Conservation (phyloP, 371 early-diverging fungal species). For the Mucor saturninus region DNA sequence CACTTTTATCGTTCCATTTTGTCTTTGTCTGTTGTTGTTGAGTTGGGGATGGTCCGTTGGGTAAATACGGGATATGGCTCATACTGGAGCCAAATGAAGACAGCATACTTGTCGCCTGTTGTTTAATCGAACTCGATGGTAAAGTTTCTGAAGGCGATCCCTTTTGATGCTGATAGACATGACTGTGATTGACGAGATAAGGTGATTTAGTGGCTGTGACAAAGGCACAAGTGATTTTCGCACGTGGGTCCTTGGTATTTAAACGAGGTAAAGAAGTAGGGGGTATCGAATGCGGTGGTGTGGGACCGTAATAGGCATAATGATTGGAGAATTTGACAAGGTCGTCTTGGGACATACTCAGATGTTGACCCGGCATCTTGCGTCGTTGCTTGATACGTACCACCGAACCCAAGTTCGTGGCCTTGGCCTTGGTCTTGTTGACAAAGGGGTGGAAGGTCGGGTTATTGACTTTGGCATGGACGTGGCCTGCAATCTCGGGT, state of each 20-base stretch:
- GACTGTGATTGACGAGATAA: constrained; percentile 29
- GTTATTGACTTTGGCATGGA: constrained; percentile 49
- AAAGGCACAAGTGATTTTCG: constrained; percentile 45
- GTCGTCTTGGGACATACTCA: constrained; percentile 21
- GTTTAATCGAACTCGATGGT: constrained; percentile 26
- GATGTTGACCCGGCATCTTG: constrained; percentile 38
- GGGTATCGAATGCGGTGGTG: constrained; percentile 20
- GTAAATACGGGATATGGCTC: constrained; percentile 29
- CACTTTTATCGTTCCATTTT: constrained; percentile 33
- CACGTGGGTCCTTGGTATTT: constrained; percentile 21
- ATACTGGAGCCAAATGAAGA: constrained; percentile 39
- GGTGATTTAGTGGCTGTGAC: constrained; percentile 37
- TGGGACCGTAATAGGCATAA: constrained; percentile 21
- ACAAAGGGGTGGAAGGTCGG: constrained; percentile 27
- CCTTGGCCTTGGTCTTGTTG: constrained; percentile 8
- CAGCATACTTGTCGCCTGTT: constrained; percentile 47
- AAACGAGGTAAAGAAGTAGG: constrained; percentile 7
- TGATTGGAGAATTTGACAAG: background rate
- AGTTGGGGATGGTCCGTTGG: background rate
- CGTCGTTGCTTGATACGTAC: constrained; percentile 63
- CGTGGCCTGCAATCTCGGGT: constrained; percentile 68
- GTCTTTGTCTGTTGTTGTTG: constrained; percentile 25
- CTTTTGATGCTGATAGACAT: background rate
- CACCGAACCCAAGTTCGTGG: constrained; percentile 41
- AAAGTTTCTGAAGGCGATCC: constrained; percentile 2